Percentiles rank a stretch among this genome's conserved stretches.
These are phyloP conservation scores for Globisporangium polare DNA, from an alignment of 352 stramenopile genomes.

Conservation along the genomic window DNA sequence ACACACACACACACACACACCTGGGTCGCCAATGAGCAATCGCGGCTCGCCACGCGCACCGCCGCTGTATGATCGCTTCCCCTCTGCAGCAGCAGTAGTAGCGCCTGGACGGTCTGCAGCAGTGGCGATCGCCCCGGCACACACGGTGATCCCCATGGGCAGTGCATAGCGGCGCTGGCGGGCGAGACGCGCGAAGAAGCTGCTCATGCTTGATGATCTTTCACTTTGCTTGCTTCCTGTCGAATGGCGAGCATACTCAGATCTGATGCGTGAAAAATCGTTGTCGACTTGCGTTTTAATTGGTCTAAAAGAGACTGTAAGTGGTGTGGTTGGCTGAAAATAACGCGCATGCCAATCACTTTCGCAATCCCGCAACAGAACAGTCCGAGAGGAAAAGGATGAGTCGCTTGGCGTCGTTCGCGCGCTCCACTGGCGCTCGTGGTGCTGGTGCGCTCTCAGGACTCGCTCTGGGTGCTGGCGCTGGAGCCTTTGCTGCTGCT, in stretches of 20 bases:
- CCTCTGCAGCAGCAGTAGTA: background rate
- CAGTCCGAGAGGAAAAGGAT: no score
- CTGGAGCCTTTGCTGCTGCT: background rate
- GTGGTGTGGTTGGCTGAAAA: no score
- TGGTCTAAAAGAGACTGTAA: no score
- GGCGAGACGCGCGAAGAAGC: slow-evolving; percentile 1
- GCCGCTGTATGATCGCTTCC: slow-evolving; percentile 1
- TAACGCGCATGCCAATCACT: no score
- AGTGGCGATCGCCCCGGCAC: background rate
- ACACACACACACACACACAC: slow-evolving; percentile 36
- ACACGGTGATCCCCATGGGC: background rate
- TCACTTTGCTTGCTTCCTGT: background rate
- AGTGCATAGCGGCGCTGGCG: background rate
- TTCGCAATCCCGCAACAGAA: no score
- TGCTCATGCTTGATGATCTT: background rate
- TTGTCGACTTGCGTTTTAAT: no score
- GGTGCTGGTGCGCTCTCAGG: background rate
- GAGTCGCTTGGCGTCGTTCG: background rate
- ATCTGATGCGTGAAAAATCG: background rate
- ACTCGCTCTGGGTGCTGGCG: background rate
- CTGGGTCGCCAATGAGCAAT: slow-evolving; percentile 1
- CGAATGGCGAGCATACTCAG: background rate
- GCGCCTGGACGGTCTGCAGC: background rate
- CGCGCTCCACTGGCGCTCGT: background rate
- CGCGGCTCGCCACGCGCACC: background rate